Evolutionary conservation across 164 flowering plant species (phyloP), one percentile per base, ranked within the genome.

Genomic region (Chimonanthus praecox): DNA sequence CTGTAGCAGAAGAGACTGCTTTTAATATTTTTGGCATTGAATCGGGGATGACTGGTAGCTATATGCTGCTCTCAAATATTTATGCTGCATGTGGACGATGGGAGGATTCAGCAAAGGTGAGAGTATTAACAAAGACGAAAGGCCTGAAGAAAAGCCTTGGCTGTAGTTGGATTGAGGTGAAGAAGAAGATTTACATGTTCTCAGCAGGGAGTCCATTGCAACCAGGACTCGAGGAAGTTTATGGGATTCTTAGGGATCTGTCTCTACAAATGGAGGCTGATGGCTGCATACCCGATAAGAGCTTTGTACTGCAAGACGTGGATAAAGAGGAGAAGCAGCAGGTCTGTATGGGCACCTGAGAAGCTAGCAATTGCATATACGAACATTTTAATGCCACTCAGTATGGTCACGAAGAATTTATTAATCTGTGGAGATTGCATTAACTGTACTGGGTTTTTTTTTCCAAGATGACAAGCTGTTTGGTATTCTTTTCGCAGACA

Each of bases 151-250:
- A 94, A 84, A 76, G 72, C 70, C 81, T 88, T 0, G 96, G 93
- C 4, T 84, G 82, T 73, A 94, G 97, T 74, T 90, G 93, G 95
- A 87, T 94, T 64, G 89, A 88, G 80, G 84, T 92, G 79, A 80
- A 87, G 78, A 87, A 88, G 75, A 86, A 86, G 82, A 76, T 89
- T 44, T 77, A 82, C 69, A 73, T 70, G 71, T 92, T 94, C 78
- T 79, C 87, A n/a, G 82, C 95, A 4, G 92, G 95, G 44, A 76
- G 77, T 68, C 63, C 73, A 64, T 43, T 61, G 71, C 78, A 82
- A 61, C 71, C 43, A 21, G 87, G 82, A 43, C 74, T 85, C 71
- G 87, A 86, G 47, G 79, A 78, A 62, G 71, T 88, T 67, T 73
- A 75, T 50, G 66, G 60, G 3, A 21, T 83, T 21, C 86, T 93